These are phyloP conservation scores for Clathrus columnatus DNA, from an alignment of 768 basidiomycete genomes.

Conservation along the genomic window DNA sequence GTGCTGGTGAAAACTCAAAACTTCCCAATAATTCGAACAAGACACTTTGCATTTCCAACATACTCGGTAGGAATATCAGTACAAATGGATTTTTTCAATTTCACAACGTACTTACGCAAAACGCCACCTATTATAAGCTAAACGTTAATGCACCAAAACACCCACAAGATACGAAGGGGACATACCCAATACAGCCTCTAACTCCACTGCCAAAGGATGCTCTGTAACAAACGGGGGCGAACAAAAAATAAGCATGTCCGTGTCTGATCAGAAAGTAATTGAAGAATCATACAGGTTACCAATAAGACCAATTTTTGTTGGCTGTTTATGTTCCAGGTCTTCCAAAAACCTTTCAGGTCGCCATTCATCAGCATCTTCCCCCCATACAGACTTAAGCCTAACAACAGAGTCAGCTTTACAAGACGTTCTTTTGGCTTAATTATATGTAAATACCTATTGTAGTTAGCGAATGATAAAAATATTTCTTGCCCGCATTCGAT, in stretches of 20 bases:
- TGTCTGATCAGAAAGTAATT: not conserved
- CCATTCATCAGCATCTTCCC: constrained; percentile 23
- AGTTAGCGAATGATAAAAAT: constrained; percentile 15
- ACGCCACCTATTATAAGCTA: constrained; percentile 10
- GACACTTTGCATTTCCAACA: constrained; percentile 10
- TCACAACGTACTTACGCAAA: constrained; percentile 11
- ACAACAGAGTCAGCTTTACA: not conserved
- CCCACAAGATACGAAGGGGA: not conserved
- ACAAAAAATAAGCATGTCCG: not conserved
- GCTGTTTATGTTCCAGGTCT: constrained; percentile 13
- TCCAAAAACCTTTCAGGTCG: constrained; percentile 21
- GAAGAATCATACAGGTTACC: constrained; percentile 13
- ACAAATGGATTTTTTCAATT: not conserved
- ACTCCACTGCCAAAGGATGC: constrained; percentile 3
- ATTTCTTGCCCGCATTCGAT: constrained; percentile 17
- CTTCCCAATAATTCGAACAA: constrained; percentile 4
- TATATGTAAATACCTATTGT: constrained; percentile 23
- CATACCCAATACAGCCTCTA: constrained; percentile 4
- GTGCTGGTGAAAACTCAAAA: constrained; percentile 17
- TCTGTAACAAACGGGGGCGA: not conserved
- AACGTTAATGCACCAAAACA: not conserved
- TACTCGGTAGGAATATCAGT: not conserved
- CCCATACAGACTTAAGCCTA: constrained; percentile 23
- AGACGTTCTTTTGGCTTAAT: not conserved
- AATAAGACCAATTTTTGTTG: constrained; percentile 15